A percentile compares a stretch with the other conserved stretches of the same genome.
These are phyloP conservation scores for Vigna trinervia DNA, from an alignment of 306 rosid species.

Conservation along the genomic window DNA sequence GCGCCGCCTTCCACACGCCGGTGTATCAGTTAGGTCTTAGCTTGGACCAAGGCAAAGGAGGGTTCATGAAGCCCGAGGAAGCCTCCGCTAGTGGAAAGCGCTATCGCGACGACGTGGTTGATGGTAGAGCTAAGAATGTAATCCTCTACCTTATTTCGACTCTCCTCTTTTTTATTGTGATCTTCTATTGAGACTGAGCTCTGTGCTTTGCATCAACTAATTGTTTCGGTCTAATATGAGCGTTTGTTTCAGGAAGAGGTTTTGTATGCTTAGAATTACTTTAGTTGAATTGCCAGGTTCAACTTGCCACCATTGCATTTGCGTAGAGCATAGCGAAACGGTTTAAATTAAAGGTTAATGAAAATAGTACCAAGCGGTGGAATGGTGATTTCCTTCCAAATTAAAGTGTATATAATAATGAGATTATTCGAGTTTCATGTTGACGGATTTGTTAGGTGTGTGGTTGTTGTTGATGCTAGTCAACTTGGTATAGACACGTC, in stretches of 20 bases:
- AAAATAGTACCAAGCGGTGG: constrained; percentile 13
- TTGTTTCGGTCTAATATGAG: not conserved
- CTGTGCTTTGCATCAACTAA: not conserved
- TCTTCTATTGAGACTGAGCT: constrained; percentile 28
- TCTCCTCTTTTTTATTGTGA: not conserved
- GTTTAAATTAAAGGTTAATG: constrained; percentile 16
- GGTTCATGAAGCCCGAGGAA: constrained; percentile 83
- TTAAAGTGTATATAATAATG: not conserved
- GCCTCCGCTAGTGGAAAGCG: constrained; percentile 88
- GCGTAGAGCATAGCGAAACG: not conserved
- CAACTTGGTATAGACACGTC: constrained; percentile 11
- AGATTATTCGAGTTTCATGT: constrained; percentile 18
- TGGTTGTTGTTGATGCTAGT: constrained; percentile 26
- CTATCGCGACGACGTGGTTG: constrained; percentile 79
- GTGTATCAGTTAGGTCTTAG: constrained; percentile 89
- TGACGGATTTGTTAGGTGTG: constrained; percentile 5
- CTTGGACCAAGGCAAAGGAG: constrained; percentile 88
- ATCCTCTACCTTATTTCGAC: constrained; percentile 14
- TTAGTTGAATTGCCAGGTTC: constrained; percentile 11
- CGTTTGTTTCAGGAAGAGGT: not conserved
- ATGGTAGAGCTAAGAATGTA: constrained; percentile 79
- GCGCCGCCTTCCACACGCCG: constrained; percentile 60
- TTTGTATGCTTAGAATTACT: not conserved
- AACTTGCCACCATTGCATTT: not conserved
- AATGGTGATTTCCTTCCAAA: constrained; percentile 21